Evolutionary conservation across 139 green algal genomes (phyloP).

Genomic region (Closterium sp.): DNA sequence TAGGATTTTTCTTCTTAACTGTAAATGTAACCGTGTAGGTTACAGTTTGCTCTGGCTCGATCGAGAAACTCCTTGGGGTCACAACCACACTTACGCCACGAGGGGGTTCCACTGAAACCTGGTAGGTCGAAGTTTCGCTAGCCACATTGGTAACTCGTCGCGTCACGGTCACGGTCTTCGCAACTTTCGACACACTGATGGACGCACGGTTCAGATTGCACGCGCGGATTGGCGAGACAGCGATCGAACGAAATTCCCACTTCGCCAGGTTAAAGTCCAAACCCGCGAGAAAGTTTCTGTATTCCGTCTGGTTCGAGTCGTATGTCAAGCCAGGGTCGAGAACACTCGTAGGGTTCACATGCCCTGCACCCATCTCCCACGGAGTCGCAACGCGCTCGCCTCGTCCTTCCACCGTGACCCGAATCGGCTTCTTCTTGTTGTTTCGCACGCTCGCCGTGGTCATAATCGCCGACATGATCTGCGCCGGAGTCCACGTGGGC

Average conservation of each 20-base stretch:
- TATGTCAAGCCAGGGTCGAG: not conserved
- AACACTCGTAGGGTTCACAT: not conserved
- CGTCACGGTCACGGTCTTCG: not conserved
- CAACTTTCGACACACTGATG: not conserved
- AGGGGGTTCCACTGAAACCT: not conserved
- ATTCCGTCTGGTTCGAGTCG: not conserved
- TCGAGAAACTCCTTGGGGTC: not conserved
- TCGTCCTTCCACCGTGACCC: not conserved
- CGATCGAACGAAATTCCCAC: not conserved
- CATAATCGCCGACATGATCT: not conserved
- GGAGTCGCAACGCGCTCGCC: not conserved
- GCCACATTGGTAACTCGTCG: not conserved
- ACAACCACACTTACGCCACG: not conserved
- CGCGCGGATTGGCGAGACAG: not conserved
- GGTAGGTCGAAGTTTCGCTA: not conserved
- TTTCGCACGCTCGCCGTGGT: slow-evolving; percentile 6
- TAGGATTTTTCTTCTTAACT: not conserved
- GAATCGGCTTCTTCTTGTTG: not conserved
- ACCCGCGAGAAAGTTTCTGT: slow-evolving; percentile 2
- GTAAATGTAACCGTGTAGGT: not conserved
- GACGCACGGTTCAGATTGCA: not conserved
- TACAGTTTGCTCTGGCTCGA: not conserved
- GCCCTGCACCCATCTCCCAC: not conserved
- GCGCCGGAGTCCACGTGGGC: not conserved
- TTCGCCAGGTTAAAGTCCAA: not conserved